Evolutionary conservation across 2,329 filamentous ascomycete species (phyloP).

Genomic region (Daldinia eschscholtzii): DNA sequence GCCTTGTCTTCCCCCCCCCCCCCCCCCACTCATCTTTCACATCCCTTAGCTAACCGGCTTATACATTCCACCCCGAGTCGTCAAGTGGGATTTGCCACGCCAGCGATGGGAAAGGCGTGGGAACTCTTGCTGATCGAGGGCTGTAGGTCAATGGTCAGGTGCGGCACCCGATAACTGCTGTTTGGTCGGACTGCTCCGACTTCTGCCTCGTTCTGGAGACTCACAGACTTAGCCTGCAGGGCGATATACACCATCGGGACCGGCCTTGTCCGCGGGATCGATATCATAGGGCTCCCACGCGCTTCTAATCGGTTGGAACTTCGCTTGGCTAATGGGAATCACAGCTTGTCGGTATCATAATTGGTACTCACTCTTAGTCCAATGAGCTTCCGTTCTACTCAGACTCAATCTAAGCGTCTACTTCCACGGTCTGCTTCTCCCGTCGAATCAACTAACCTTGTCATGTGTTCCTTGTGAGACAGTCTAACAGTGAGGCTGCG

Average conservation of each 20-base stretch:
- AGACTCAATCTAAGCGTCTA: conserved; percentile 7
- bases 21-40: conserved; percentile 16
- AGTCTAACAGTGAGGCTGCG: conserved; percentile 16
- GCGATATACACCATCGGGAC: conserved; percentile 29
- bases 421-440: conserved; percentile 3
- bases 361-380: conserved; percentile 17
- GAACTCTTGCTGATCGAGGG: conserved; percentile 31
- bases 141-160: conserved; percentile 36
- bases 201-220: conserved; percentile 36
- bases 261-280: conserved; percentile 19
- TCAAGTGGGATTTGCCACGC: conserved; percentile 36
- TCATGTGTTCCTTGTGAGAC: conserved; percentile 12
- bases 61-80: conserved; percentile 22
- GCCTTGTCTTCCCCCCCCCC: not conserved
- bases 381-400: conserved; percentile 22
- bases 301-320: conserved; percentile 11
- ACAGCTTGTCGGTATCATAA: conserved; percentile 33
- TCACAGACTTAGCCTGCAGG: conserved; percentile 40
- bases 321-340: conserved; percentile 40
- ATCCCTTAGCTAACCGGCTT: conserved; percentile 30
- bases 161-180: conserved; percentile 40
- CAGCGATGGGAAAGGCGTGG: conserved; percentile 26
- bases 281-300: conserved; percentile 31
- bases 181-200: conserved; percentile 40
- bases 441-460: conserved; percentile 19